phyloP scores from a whole-genome alignment of 257 asterid species.

The Capsicum rhomboideum region DNA sequence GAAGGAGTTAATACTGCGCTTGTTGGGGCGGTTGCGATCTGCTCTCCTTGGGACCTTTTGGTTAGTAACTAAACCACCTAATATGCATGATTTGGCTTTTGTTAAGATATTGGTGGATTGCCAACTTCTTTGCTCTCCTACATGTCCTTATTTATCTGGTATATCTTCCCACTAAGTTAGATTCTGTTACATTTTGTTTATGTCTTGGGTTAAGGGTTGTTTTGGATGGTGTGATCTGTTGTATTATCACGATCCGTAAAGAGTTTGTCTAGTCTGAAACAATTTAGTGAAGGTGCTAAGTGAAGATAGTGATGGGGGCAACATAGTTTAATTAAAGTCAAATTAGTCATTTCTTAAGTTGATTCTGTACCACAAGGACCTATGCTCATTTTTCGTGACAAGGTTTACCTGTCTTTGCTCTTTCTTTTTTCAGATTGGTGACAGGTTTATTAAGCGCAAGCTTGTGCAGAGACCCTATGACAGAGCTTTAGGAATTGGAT shows the following conservation, averaged over 20 bases:
- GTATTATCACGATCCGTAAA: neutral
- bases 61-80: slow-evolving; percentile 30
- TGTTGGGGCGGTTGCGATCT: slow-evolving; percentile 82
- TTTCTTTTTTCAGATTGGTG: slow-evolving; percentile 52
- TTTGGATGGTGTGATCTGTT: neutral
- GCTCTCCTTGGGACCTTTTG: slow-evolving; percentile 97
- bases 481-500: slow-evolving; percentile 64
- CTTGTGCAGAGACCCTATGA: slow-evolving; percentile 59
- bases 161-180: neutral
- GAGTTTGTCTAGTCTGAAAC: neutral
- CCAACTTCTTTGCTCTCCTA: neutral
- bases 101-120: too few species aligned
- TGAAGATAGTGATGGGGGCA: neutral
- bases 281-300: neutral
- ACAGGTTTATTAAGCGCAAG: slow-evolving; percentile 75
- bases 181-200: neutral
- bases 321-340: neutral
- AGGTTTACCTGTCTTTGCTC: neutral
- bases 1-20: slow-evolving; percentile 60
- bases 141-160: neutral
- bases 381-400: neutral
- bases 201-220: neutral
- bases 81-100: neutral
- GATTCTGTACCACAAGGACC: neutral
- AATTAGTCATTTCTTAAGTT: neutral